Evolutionary conservation across 805 yeast species (phyloP), one percentile per base, ranked within the genome.

Genomic region (Nadsonia fulvescens): DNA sequence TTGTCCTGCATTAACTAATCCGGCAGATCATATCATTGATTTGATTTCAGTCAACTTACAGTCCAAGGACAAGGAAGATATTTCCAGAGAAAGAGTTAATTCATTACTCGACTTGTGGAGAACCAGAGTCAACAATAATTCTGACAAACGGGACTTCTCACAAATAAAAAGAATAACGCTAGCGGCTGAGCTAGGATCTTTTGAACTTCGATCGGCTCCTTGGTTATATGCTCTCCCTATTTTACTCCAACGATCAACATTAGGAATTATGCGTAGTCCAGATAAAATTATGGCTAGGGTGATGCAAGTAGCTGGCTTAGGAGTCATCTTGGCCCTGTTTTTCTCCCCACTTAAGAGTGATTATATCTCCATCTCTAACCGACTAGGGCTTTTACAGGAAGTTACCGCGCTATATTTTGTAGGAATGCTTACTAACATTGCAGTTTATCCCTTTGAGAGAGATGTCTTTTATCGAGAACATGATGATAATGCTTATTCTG

Each of bases 321-420:
- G 74, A 5, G 54, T 72, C 5, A 56, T 79, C 7, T 62, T 70
- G 25, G 65, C 86, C 0, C 51, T 79, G 21, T 81, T 61, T 39
- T 79, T 70, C 53, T 56, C 78, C 1, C 74, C 77, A 6, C 39
- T 71, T 23, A 56, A 56, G 29, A 49, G 63, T 28, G 44, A 51
- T 19, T 42, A 42, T 19, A 25, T 35, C n/a, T 72, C 86, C 17
- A 60, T 77, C 16, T 58, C 58, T 31, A 66, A 78, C 45, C 53
- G 91, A 36, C 47, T 81, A 10, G 93, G 93, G 3, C 50, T 79
- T 25, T 60, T 74, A 3, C 93, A 81, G 45, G 77, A 76, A 40
- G 61, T 72, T 3, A 53, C 73, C 12, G 69, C 79, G 15, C 44
- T 79, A 27, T 79, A 74, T 42, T 81, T 70, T 44, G 69, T 70